Conservation (phyloP, 164 flowering plant species). For the Stephania cephalantha region DNA sequence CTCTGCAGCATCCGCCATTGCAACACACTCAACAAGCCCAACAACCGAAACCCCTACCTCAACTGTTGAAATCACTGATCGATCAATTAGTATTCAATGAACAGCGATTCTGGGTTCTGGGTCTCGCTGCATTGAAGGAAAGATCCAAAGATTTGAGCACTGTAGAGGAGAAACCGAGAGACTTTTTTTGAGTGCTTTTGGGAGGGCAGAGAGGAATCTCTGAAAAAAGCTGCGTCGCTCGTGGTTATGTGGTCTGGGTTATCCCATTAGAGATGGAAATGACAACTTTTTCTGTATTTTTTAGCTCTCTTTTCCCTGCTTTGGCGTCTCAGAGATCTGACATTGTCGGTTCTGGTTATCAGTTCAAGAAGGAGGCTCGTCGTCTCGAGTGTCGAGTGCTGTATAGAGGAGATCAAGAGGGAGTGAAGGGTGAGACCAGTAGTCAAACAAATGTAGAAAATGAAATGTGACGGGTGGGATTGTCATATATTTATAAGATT, state of each 20-base stretch:
- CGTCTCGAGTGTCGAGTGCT: neutral
- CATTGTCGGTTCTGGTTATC: constrained; percentile 28
- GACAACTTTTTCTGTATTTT: neutral
- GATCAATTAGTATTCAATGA: neutral
- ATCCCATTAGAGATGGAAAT: constrained; percentile 22
- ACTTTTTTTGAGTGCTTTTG: neutral
- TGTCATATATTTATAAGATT: neutral
- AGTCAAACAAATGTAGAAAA: neutral
- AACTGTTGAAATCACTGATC: neutral
- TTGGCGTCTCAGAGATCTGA: constrained; percentile 18
- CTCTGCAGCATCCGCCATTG: constrained; percentile 65
- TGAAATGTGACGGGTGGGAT: neutral
- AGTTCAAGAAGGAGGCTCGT: constrained; percentile 9
- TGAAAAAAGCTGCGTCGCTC: neutral
- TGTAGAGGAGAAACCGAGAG: neutral
- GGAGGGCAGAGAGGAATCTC: neutral
- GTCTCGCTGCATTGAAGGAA: neutral
- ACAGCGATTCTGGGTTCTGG: neutral
- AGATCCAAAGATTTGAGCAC: neutral
- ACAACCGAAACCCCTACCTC: neutral
- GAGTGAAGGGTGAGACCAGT: neutral
- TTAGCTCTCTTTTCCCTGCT: neutral
- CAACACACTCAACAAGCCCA: neutral
- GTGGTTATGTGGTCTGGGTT: constrained; percentile 8
- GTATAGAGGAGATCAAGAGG: neutral